Base-by-base conservation (phyloP, 257 asterid species). In the Solanum neorickii region DNA sequence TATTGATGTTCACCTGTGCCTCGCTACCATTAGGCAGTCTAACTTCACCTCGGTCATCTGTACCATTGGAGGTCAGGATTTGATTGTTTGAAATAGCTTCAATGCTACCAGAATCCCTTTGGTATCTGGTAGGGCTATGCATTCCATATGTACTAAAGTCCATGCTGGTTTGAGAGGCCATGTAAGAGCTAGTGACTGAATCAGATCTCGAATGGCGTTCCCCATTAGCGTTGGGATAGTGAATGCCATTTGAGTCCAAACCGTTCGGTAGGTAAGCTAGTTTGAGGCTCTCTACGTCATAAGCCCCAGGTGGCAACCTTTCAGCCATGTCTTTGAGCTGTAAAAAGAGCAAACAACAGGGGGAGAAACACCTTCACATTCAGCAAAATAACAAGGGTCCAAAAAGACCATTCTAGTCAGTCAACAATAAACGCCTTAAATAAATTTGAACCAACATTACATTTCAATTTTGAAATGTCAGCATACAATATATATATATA, bases 271-370 rank as follows among this genome's bases (percentile, higher is more conserved):
- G 65, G 94, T 91, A 92, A 27, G 93, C 91, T n/a, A 92, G 89
- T 87, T 90, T 95, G 87, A 94, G 93, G 90, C 91, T 93, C 49
- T 94, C 97, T 16, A 94, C 86, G 78, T 94, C 96, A 56, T 93
- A 95, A 35, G 93, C 93, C 75, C 97, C 98, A 11, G 98, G 97
- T 25, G 98, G 98, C 90, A 97, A 91, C 82, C 95, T 93, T 91
- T 93, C 98, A 2, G 99, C 98, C 97, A 97, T 94, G 87, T 97
- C 98, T 91, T 95, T 97, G 86, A 97, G 96, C 99, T 97, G 93
- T 85, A 86, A 88, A 33, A 52, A 52, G 41, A 87, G 70, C 62
- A 89, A 82, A 76, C 25, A 44, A 86, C 42, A 88, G 87, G 41
- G n/a, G 23, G 21, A 5, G 83, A 47, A 41, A 29, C 74, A 87